Evolutionary conservation across 306 rosid genomes (phyloP), one percentile per base, ranked within the genome.

Genomic region (Arachis hypogaea): DNA sequence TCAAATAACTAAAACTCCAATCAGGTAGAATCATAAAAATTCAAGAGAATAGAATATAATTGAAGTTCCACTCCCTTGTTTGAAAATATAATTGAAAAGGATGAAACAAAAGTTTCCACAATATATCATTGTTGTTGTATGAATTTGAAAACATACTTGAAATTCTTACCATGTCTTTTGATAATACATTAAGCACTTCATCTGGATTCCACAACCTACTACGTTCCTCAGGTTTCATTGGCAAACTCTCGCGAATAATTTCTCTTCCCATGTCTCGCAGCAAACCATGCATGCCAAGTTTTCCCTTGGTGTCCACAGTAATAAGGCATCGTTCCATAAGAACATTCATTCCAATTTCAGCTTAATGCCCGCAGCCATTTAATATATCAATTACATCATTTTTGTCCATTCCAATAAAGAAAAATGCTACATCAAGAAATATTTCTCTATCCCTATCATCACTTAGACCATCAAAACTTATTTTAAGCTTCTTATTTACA

Each of bases 351-450:
- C 76, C 83, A 51, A 7, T 30, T 18, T 67, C 60, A 5, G 57
- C 43, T 5, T 3, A 55, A 55, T 33, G 11, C 28, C 49, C 68
- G 45, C 63, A 55, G 0, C 51, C 68, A 62, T 55, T 30, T 43
- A 80, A 14, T 62, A 69, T 69, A 0, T 62, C 18, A 0, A 51
- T 55, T 2, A 28, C 76, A 74, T 80, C 55, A n/a, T 6, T 28
- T 11, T 50, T 28, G 0, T 74, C 63, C 76, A 33, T 55, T 0
- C 80, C 77, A 4, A 80, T 46, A 40, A 80, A 80, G 14, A 74
- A 74, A 29, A 72, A 74, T 3, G 63, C 74, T 55, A 80, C 56
- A 29, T 74, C 77, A n/a, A 80, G 80, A 30, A 80, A 80, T 63
- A 68, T 54, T 3, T 44, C 62, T 33, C 38, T 54, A 14, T 33